A percentile compares a stretch with the other conserved stretches of the same genome.
phyloP scores from a whole-genome alignment of 306 rosid species.

The Inga oerstediana region DNA sequence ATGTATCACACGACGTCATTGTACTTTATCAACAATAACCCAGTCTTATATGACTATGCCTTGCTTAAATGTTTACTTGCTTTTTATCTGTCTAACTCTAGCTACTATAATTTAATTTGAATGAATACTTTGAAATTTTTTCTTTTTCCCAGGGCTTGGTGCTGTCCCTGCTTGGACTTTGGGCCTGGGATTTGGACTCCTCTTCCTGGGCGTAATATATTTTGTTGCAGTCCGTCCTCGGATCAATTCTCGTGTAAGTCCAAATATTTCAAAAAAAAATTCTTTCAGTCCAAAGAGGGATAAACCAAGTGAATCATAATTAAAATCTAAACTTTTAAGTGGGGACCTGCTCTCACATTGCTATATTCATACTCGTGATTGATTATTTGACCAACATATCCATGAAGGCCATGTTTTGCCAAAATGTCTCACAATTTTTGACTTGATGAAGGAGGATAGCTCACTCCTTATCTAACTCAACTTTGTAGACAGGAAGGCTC shows the following conservation, averaged over 20 bases:
- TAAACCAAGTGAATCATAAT: background rate
- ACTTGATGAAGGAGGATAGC: conserved; percentile 9
- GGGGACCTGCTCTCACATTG: background rate
- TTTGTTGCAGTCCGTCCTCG: conserved; percentile 37
- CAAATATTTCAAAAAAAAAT: background rate
- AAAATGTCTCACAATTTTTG: background rate
- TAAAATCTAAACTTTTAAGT: background rate
- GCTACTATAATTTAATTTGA: conserved; percentile 13
- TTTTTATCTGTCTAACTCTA: background rate
- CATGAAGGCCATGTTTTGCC: background rate
- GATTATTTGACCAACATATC: background rate
- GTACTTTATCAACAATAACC: too few species aligned
- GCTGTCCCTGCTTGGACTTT: conserved; percentile 53
- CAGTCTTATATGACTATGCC: background rate
- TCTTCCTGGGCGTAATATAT: conserved; percentile 19
- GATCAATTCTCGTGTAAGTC: conserved; percentile 55
- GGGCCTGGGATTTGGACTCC: conserved; percentile 53
- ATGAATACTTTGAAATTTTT: background rate
- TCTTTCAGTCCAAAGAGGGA: background rate
- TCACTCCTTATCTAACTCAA: conserved; percentile 36
- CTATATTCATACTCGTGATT: background rate
- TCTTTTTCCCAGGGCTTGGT: conserved; percentile 44
- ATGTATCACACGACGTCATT: too few species aligned
- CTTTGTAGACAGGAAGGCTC: conserved; percentile 64
- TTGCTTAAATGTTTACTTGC: background rate